A percentile compares a stretch with the other conserved stretches of the same genome.
Evolutionary conservation across 371 early-diverging fungal species (phyloP).

Genomic region (Chytridium lagenaria): DNA sequence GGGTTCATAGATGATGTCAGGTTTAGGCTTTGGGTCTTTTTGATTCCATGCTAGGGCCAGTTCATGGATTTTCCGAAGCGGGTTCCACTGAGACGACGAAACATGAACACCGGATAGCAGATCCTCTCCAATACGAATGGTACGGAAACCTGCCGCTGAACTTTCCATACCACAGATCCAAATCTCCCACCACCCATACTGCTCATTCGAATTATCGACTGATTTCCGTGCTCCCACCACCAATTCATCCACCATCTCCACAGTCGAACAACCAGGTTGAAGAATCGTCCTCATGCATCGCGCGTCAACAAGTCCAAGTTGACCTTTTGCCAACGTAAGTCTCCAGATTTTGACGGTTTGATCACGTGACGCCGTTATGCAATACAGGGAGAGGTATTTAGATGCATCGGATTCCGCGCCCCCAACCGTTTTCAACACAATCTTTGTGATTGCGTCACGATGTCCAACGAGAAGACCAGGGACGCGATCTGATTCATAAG

Average conservation of each 20-base stretch:
- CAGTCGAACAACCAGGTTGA: constrained; percentile 18
- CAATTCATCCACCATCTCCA: background rate
- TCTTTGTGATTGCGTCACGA: background rate
- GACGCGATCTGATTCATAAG: background rate
- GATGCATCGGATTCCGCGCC: background rate
- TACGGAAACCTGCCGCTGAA: background rate
- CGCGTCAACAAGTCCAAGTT: background rate
- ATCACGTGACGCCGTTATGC: constrained; percentile 15
- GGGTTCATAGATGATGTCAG: background rate
- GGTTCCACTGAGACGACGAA: background rate
- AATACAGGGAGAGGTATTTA: constrained; percentile 2
- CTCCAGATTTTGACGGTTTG: constrained; percentile 26
- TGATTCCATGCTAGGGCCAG: background rate
- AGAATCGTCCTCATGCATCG: background rate
- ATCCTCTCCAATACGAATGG: constrained; percentile 14
- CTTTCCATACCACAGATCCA: constrained; percentile 37
- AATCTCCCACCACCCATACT: constrained; percentile 32
- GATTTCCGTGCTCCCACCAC: constrained; percentile 20
- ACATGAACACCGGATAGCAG: background rate
- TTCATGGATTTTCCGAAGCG: background rate
- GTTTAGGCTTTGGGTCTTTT: no score
- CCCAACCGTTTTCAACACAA: background rate
- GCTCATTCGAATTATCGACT: background rate
- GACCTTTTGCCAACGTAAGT: background rate
- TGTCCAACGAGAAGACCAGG: constrained; percentile 3